phyloP scores from a whole-genome alignment of 2,329 filamentous ascomycete species.

The Epicoccum nigrum region DNA sequence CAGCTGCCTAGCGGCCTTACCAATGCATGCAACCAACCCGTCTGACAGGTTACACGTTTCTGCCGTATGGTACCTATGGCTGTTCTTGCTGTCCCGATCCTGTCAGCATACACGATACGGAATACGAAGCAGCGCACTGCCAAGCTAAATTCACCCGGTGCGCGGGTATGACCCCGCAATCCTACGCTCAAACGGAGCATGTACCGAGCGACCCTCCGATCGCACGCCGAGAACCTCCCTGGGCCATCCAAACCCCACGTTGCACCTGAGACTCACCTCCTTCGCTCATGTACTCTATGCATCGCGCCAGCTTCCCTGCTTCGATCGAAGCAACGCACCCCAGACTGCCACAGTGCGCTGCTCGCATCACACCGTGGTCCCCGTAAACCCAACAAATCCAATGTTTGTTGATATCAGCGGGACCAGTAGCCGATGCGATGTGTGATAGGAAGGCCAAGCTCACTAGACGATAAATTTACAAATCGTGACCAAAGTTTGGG shows the following conservation, averaged over 20 bases:
- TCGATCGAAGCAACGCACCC: background rate
- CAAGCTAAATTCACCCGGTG: conserved; percentile 10
- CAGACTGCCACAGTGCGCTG: background rate
- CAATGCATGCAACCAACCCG: background rate
- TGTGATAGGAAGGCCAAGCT: conserved; percentile 7
- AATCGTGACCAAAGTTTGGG: conserved; percentile 13
- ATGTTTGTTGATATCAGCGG: conserved; percentile 11
- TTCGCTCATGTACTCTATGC: background rate
- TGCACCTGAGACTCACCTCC: background rate
- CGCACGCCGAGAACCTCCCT: conserved; percentile 7
- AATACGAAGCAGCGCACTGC: conserved; percentile 6
- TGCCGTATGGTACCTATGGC: background rate
- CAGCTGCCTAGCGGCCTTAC: background rate
- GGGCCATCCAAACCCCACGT: conserved; percentile 14
- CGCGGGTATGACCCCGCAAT: conserved; percentile 10
- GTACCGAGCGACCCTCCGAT: conserved; percentile 11
- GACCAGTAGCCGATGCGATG: conserved; percentile 1
- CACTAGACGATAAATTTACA: conserved; percentile 14
- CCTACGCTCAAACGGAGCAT: conserved; percentile 13
- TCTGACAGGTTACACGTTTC: background rate
- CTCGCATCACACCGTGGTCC: conserved; percentile 16
- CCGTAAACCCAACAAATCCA: conserved; percentile 10
- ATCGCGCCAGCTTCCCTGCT: background rate
- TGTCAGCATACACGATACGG: conserved; percentile 8
- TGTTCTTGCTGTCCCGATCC: background rate